A percentile compares a stretch with the other conserved stretches of the same genome.
phyloP scores from a whole-genome alignment of 2,329 filamentous ascomycete species.

The Aschersonia sp. region DNA sequence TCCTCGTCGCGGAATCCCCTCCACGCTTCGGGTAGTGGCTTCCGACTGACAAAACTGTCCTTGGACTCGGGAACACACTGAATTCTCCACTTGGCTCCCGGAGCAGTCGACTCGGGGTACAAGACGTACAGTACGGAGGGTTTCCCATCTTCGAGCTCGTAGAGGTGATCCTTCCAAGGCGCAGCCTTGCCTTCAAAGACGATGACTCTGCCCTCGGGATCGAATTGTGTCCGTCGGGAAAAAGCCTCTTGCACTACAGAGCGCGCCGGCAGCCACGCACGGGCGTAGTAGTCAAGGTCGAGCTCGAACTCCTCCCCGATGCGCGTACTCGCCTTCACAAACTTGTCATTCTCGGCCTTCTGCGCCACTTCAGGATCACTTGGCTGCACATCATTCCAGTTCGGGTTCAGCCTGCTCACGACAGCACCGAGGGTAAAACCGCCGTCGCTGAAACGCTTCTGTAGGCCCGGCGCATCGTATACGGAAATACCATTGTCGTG shows the following conservation, averaged over 20 bases:
- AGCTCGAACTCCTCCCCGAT: conserved; percentile 82
- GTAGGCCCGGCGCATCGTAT: conserved; percentile 66
- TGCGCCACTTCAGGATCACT: conserved; percentile 43
- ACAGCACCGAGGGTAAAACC: conserved; percentile 76
- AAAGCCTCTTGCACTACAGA: conserved; percentile 67
- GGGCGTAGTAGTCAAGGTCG: conserved; percentile 62
- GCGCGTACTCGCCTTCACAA: conserved; percentile 61
- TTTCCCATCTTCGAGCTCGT: conserved; percentile 60
- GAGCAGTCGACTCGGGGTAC: conserved; percentile 69
- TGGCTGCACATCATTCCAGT: conserved; percentile 56
- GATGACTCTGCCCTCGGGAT: conserved; percentile 64
- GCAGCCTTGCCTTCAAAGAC: conserved; percentile 65
- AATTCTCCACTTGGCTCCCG: conserved; percentile 79
- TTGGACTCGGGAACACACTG: conserved; percentile 78
- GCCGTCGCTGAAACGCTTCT: conserved; percentile 72
- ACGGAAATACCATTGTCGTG: conserved; percentile 90
- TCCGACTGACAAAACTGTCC: conserved; percentile 83
- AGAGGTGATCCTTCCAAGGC: conserved; percentile 95
- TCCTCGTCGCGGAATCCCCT: conserved; percentile 79
- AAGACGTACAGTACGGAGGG: conserved; percentile 64
- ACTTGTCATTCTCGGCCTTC: conserved; percentile 66
- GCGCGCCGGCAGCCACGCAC: conserved; percentile 78
- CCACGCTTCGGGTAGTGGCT: conserved; percentile 83
- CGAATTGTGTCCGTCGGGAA: conserved; percentile 48
- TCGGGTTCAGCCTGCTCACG: conserved; percentile 66